Base-by-base conservation (phyloP, 2,329 filamentous ascomycete genomes). In the Spiromastix sp. region DNA sequence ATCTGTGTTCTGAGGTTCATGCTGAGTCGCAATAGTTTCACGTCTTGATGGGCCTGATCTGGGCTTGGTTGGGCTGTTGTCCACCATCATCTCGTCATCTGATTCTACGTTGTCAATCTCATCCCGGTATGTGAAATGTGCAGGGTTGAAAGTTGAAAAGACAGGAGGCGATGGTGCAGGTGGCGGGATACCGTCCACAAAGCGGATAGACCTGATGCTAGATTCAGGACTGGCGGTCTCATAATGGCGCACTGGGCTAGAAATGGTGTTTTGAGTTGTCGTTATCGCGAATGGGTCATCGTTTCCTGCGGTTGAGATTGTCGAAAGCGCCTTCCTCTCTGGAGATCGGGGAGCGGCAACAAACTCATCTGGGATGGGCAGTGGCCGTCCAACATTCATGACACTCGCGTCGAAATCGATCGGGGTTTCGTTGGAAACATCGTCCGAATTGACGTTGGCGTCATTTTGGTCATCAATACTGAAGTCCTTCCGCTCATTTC, bases 81-180 rank as follows among this genome's bases (percentile, higher is more conserved):
- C 42, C 30, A 39, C 41, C n/a, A 46, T 46, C 11, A 51, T 31
- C 21, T 51, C 48, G 16, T 47, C 48, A 28, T 56, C 50, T 5
- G 57, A 56, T 5, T 47, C 45, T 12, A 46, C 47, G 20, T 47
- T 42, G 22, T 32, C 22, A 16, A 37, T 37, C 5, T 42, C 30
- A 20, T 50, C 43, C 30, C 48, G 36, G 30, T 45, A 48, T n/a
- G 36, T 38, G 26, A 44, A 32, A 13, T 38, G 38, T 16, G 33
- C 18, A 2, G 37, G 34, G 15, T 42, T 42, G 5, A 28, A 28
- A 11, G 34, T 13, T 12, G 19, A 34, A 12, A 37, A 39, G 4
- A 34, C 28, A 16, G 46, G 45, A 3, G 50, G 46, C 18, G 50
- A 48, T 2, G 46, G 43, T 7, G 44, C 46, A 13, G 43, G 33